Evolutionary conservation across 2,329 filamentous ascomycete species (phyloP).

Genomic region (Fusarium fujikuroi): DNA sequence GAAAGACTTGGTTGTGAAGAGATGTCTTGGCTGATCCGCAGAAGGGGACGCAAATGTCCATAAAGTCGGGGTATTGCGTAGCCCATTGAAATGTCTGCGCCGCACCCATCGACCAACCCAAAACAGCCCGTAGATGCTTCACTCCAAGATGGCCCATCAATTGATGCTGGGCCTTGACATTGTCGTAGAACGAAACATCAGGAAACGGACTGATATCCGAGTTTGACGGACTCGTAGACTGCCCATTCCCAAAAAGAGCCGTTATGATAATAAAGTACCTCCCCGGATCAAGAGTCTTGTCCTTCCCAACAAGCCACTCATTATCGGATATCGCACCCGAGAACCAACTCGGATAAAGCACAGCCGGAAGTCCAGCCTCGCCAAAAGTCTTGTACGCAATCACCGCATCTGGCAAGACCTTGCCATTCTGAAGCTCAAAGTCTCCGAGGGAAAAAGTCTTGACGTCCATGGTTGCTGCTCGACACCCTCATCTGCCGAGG

Average conservation of each 20-base stretch:
- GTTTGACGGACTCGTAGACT: constrained; percentile 65
- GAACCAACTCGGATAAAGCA: constrained; percentile 84
- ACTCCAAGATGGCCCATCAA: constrained; percentile 57
- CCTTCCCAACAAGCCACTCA: constrained; percentile 76
- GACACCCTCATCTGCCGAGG: neutral
- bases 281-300: constrained; percentile 71
- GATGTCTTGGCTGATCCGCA: constrained; percentile 63
- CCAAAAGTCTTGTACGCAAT: constrained; percentile 84
- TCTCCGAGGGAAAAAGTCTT: constrained; percentile 67
- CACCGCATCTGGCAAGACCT: constrained; percentile 69
- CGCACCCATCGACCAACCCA: constrained; percentile 69
- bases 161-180: constrained; percentile 60
- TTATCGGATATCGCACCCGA: constrained; percentile 72
- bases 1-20: constrained; percentile 64
- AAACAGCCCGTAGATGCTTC: constrained; percentile 55
- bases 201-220: constrained; percentile 56
- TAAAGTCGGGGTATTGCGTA: constrained; percentile 60
- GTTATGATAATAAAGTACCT: constrained; percentile 62
- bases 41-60: constrained; percentile 58
- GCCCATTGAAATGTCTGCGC: constrained; percentile 64
- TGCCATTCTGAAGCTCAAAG: constrained; percentile 73
- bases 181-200: constrained; percentile 59
- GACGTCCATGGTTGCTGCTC: constrained; percentile 23
- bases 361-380: constrained; percentile 67
- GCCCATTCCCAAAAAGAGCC: constrained; percentile 63